Evolutionary conservation across 805 yeast species (phyloP), one percentile per base, ranked within the genome.

Genomic region (Saccharomycopsis synnaedendra): DNA sequence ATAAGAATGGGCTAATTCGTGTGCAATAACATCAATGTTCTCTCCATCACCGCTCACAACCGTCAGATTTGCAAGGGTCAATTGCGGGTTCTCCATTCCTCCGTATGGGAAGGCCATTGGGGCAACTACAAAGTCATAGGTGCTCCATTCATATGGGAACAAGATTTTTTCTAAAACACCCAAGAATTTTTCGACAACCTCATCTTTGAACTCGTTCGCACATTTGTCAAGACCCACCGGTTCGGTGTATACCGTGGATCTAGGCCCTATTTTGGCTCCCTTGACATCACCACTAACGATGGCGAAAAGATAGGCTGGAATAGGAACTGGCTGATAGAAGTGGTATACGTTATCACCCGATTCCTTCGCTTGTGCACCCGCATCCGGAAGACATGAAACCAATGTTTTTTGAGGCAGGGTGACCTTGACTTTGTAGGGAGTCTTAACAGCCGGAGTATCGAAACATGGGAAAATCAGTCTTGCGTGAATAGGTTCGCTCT

Each of bases 61-160:
- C 1, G 96, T 87, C 42, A 96, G 95, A 0, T 96, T 88, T 5
- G 88, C 93, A 64, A 87, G 85, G 0, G 96, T 87, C 63, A 86
- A 78, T 60, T 87, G 87, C 52, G 95, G 95, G 60, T 86, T 85
- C 66, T 88, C 96, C 96, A 88, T 88, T 47, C 96, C 96, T 51
- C 96, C 96, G 58, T 85, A 88, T 3, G 96, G 95, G 65, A 75
- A 76, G 2, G 78, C 76, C 47, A 80, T 74, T 3, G 95, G 95
- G 54, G 87, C 75, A 33, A 88, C 79, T 39, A 88, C 69, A 32
- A 86, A 83, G 59, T 87, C 89, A 62, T 82, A 88, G 37, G 78
- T 79, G 49, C 76, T 73, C 95, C 96, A 88, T 58, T 85, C 93
- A 63, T 88, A 88, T 2, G 78, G 75, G 58, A 81, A 85, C 11